These are phyloP conservation scores for Biscutella auriculata DNA, from an alignment of 441 rosid species.

Conservation along the genomic window DNA sequence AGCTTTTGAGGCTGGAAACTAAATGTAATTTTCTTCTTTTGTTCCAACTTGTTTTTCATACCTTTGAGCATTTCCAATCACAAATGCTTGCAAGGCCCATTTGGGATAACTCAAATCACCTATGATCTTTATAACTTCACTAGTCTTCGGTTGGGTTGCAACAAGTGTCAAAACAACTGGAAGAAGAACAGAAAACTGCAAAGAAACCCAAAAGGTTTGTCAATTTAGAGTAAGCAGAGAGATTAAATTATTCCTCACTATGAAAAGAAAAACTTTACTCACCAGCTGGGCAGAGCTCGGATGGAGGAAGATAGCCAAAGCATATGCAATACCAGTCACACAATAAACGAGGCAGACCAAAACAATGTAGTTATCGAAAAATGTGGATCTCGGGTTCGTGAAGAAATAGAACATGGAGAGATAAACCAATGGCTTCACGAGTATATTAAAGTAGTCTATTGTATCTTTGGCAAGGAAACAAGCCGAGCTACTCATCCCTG, in stretches of 20 bases:
- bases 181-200: constrained; percentile 92
- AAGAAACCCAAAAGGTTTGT: constrained; percentile 1
- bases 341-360: constrained; percentile 83
- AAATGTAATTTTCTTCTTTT: neutral
- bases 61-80: constrained; percentile 72
- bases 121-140: constrained; percentile 28
- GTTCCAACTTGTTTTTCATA: constrained; percentile 18
- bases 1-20: neutral
- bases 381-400: constrained; percentile 78
- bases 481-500: constrained; percentile 90
- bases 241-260: no score
- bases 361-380: constrained; percentile 60
- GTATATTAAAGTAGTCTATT: constrained; percentile 69
- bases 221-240: neutral
- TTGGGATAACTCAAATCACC: constrained; percentile 60
- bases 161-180: constrained; percentile 89
- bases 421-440: constrained; percentile 76
- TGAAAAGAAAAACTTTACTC: no score
- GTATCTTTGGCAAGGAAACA: constrained; percentile 90
- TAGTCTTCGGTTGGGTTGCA: constrained; percentile 40
- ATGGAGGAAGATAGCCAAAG: constrained; percentile 69
- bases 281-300: constrained; percentile 90
- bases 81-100: constrained; percentile 87
- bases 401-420: constrained; percentile 95
- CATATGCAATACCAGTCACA: constrained; percentile 83